phyloP scores from a whole-genome alignment of 2,329 filamentous ascomycete species.

The Fusarium sarcochroum region DNA sequence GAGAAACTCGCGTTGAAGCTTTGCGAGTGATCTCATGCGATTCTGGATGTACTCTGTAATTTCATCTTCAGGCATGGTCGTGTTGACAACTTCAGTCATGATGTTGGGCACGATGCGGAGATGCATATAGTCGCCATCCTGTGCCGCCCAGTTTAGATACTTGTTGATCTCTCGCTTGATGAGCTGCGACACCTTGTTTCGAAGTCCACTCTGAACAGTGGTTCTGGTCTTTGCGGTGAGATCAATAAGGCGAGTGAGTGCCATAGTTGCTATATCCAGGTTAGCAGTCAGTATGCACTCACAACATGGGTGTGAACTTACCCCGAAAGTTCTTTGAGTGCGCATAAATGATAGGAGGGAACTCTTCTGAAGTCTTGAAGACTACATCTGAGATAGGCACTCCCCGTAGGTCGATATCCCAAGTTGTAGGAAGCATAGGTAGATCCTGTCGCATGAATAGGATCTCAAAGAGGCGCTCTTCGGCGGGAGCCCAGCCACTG shows the following conservation, averaged over 20 bases:
- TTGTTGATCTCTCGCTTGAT: constrained; percentile 55
- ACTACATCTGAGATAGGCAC: constrained; percentile 57
- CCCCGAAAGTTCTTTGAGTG: constrained; percentile 56
- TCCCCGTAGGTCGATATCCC: constrained; percentile 58
- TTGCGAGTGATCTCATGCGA: constrained; percentile 55
- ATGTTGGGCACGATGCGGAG: constrained; percentile 57
- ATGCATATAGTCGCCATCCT: constrained; percentile 56
- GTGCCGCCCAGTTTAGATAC: constrained; percentile 59
- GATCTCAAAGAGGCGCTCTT: constrained; percentile 60
- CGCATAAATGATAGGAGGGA: constrained; percentile 57
- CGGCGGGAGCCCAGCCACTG: constrained; percentile 66
- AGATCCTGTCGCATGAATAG: constrained; percentile 59
- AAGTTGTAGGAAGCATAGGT: constrained; percentile 58
- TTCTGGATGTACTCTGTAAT: constrained; percentile 55
- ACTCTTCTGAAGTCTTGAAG: constrained; percentile 52
- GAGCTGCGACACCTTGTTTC: constrained; percentile 49
- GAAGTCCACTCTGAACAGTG: constrained; percentile 54
- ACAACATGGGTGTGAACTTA: constrained; percentile 27
- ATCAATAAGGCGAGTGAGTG: constrained; percentile 57
- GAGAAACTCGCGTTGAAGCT: constrained; percentile 56
- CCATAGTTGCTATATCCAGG: constrained; percentile 54
- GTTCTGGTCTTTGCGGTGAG: constrained; percentile 55
- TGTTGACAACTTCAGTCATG: constrained; percentile 55
- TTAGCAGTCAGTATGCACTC: constrained; percentile 30
- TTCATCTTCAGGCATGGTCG: constrained; percentile 44